Evolutionary conservation across 495 filamentous ascomycete species (phyloP).

Genomic region (Penicillium parvum): DNA sequence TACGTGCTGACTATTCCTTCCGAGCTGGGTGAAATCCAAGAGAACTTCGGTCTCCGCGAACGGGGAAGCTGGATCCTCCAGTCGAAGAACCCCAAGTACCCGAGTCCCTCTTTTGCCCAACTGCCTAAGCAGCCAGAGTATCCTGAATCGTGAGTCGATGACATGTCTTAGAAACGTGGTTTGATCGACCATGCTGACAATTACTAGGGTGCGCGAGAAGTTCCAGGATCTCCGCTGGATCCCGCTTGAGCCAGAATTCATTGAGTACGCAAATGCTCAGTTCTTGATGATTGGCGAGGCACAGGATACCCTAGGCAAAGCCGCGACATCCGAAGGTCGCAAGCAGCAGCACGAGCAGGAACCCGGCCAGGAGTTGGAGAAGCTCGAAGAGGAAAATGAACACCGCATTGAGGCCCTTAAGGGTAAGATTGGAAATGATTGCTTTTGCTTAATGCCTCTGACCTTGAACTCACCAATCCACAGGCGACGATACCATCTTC

Average conservation of each 20-base stretch:
- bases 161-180: not conserved
- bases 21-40: constrained; percentile 66
- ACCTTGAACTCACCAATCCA: not conserved
- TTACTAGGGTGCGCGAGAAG: constrained; percentile 58
- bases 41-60: constrained; percentile 65
- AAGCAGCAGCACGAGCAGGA: constrained; percentile 58
- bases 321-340: constrained; percentile 53
- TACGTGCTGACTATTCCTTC: constrained; percentile 81
- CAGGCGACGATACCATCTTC: constrained; percentile 51
- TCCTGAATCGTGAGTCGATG: constrained; percentile 58
- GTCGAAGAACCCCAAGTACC: constrained; percentile 72
- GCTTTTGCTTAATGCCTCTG: not conserved
- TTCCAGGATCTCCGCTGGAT: constrained; percentile 74
- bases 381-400: constrained; percentile 60
- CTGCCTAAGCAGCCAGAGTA: constrained; percentile 67
- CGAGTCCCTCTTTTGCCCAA: constrained; percentile 57
- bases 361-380: constrained; percentile 56
- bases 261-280: constrained; percentile 76
- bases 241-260: constrained; percentile 65
- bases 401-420: constrained; percentile 51
- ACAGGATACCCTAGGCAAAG: constrained; percentile 55
- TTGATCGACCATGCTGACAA: not conserved
- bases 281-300: constrained; percentile 78
- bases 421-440: constrained; percentile 30
- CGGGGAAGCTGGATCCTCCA: constrained; percentile 76